A percentile compares a stretch with the other conserved stretches of the same genome.
Evolutionary conservation across 176 grass and related monocot genomes (phyloP).

Genomic region (Alloteropsis semialata): DNA sequence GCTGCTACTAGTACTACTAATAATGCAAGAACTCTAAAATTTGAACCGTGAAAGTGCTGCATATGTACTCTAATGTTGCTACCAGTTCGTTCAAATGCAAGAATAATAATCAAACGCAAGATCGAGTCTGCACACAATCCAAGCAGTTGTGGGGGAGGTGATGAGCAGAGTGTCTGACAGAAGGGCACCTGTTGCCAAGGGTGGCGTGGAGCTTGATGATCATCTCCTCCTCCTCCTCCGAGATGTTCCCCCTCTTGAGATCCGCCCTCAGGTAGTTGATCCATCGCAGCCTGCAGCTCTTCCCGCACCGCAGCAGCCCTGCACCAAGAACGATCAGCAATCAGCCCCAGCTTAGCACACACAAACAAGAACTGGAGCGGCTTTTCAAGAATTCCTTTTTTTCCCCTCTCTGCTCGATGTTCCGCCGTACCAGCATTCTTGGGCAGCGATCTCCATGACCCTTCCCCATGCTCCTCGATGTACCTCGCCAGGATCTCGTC

Average conservation of each 20-base stretch:
- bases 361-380: not conserved
- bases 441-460: conserved; percentile 52
- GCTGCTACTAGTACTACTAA: not conserved
- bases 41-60: not conserved
- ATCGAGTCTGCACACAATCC: not conserved
- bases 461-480: conserved; percentile 49
- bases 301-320: conserved; percentile 47
- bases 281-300: conserved; percentile 62
- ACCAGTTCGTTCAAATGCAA: not conserved
- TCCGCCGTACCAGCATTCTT: conserved; percentile 53
- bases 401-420: not conserved
- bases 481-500: conserved; percentile 42
- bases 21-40: not conserved
- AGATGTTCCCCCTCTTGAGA: conserved; percentile 55
- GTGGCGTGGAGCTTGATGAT: conserved; percentile 55
- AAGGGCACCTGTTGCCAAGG: conserved; percentile 47
- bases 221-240: conserved; percentile 38
- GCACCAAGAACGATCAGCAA: not conserved
- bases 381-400: not conserved
- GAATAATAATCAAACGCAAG: not conserved
- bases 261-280: conserved; percentile 49
- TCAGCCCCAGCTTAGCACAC: not conserved
- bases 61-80: no score
- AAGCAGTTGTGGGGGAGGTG: not conserved
- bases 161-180: not conserved